Base-by-base conservation (phyloP, 768 basidiomycete genomes). In the Podaxis sp. region DNA sequence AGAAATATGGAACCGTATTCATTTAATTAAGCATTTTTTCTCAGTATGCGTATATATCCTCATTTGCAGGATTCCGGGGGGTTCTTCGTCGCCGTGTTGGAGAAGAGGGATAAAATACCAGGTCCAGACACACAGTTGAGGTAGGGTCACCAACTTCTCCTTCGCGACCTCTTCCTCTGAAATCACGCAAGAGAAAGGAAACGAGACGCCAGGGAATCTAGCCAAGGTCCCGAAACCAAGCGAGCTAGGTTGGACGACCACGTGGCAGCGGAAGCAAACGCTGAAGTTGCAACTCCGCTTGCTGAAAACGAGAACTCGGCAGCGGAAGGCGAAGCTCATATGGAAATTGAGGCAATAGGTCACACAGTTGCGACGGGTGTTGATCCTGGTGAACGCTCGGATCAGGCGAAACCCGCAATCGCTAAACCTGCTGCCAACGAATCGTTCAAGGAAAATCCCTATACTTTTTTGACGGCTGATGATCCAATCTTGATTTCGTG, bases 51-150 rank as follows among this genome's bases (percentile, higher is more conserved):
- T 41, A 85, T 98, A 65, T 92, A 96, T 70, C 96, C 97, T 2
- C 96, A 98, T 72, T 77, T 97, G 8, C 97, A 98, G 74, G 92
- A 99, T 70, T 93, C 95, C 0, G 97, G 97, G 2, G 97, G 95
- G 0, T 99, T 99, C 76, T 99, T 97, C 71, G 87, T 99, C n/a
- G 94, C 94, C 11, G 90, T 97, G 0, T 73, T 98, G 38, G 82
- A 90, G 70, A 84, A 81, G 69, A 83, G 76, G 55, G 17, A 33
- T 25, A 57, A 55, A 40, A 46, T 40, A 7, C 61, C 41, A 5
- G 19, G 33, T 40, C 19, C 29, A 33, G 46, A 47, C 56, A 52
- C 27, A 37, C 47, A 43, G 46, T 40, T 7, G 17, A 62, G 61
- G 61, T 62, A 33, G 4, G 36, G 15, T 22, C 15, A 36, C 19